Percentiles rank a stretch among this genome's conserved stretches.
Evolutionary conservation across 768 basidiomycete genomes (phyloP).

Genomic region (Mycena filopes): DNA sequence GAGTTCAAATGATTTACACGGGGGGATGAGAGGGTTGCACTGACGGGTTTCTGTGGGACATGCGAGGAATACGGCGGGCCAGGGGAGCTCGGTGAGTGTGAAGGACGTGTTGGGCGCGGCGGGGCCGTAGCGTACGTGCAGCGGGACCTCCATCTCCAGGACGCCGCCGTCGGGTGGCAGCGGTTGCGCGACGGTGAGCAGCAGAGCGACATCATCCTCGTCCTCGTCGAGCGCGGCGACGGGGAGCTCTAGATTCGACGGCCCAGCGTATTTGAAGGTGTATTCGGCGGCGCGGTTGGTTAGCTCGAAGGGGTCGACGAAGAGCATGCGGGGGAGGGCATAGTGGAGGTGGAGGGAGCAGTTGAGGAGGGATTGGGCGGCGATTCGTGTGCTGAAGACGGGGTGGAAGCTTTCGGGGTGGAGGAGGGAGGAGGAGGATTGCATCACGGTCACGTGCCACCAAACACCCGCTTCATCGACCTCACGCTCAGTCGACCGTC

Average conservation of each 20-base stretch:
- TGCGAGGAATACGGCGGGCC: constrained; percentile 52
- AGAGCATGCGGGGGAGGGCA: constrained; percentile 53
- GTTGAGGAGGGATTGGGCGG: constrained; percentile 24
- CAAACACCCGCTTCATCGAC: too few species aligned
- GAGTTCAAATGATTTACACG: too few species aligned
- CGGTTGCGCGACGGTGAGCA: constrained; percentile 38
- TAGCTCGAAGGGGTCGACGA: constrained; percentile 62
- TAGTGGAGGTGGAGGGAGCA: constrained; percentile 55
- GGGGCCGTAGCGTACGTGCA: constrained; percentile 58
- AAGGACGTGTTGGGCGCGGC: constrained; percentile 38
- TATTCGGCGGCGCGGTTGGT: constrained; percentile 49
- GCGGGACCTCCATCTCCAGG: constrained; percentile 50
- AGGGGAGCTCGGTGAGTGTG: constrained; percentile 43
- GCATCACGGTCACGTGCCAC: too few species aligned
- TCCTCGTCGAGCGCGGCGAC: constrained; percentile 42
- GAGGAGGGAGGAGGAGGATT: constrained; percentile 39
- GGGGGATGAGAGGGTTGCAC: not conserved
- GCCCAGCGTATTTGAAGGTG: constrained; percentile 53
- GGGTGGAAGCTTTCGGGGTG: constrained; percentile 54
- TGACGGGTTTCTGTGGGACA: constrained; percentile 45
- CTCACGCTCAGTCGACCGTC: too few species aligned
- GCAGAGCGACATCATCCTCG: constrained; percentile 36
- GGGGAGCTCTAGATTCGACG: constrained; percentile 58
- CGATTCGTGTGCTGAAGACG: constrained; percentile 43
- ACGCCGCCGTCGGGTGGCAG: constrained; percentile 28